Evolutionary conservation across 2,329 filamentous ascomycete species (phyloP), one percentile per base, ranked within the genome.

Genomic region (Colletotrichum chlorophyti): DNA sequence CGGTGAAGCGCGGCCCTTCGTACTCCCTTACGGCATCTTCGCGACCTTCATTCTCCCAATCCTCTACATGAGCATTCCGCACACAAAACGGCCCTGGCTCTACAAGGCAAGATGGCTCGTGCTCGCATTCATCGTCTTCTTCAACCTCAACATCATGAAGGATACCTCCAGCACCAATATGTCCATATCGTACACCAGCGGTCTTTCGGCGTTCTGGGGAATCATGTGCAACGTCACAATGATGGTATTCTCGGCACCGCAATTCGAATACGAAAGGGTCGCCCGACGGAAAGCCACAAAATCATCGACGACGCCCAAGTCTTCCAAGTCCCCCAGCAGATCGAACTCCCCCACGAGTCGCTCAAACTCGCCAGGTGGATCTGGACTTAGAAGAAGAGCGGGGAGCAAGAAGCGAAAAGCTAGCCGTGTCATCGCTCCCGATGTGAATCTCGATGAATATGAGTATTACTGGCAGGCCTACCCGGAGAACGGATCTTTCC

Each of bases 381-480:
- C 21, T 12, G 40, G 32, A 17, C 40, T 60, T 19, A 48, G 46
- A n/a, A 57, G 38, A 27, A 38, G 58, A 14, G 40, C 26, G 17
- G 53, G 53, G 19, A 52, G 41, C 40, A 60, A 60, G 31, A 58
- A 35, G 41, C 42, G 55, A 26, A 45, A 27, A 21, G 3, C n/a
- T 4, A 35, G 31, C n/a, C 46, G 46, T 10, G 51, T 49, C 38
- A 38, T 32, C 4, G 58, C 58, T 4, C 52, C 52, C 9, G 58
- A 60, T 11, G 53, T 45, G 8, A 46, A 60, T 15, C 45, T 58
- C 7, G 53, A 57, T 10, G 66, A 73, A 15, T 73, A 73, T 41
- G 77, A 83, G 55, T 87, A 86, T 53, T 79, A 82, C 65, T 89
- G 86, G 86, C 80, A 89, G 66, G 70, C 77, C 1, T 89, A 82